Percentiles rank a stretch among this genome's conserved stretches.
phyloP scores from a whole-genome alignment of 257 asterid species.

The Agastache rugosa region DNA sequence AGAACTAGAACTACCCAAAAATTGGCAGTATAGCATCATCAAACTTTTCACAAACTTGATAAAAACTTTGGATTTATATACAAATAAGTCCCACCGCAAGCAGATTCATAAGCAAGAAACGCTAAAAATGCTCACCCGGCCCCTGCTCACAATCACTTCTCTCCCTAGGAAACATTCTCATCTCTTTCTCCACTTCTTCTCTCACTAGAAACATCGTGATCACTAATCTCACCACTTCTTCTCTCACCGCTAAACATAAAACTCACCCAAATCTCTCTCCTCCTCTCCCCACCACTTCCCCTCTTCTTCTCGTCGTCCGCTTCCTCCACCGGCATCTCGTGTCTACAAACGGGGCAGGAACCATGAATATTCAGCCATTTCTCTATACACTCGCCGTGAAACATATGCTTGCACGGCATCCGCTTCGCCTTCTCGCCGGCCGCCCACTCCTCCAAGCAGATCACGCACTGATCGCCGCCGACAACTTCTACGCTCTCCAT shows the following conservation, averaged over 20 bases:
- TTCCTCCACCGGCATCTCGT: slow-evolving; percentile 71
- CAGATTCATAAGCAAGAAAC: neutral
- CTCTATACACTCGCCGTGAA: slow-evolving; percentile 64
- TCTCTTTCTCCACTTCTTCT: neutral
- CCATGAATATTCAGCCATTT: slow-evolving; percentile 78
- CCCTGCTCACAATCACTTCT: neutral
- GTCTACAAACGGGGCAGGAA: slow-evolving; percentile 81
- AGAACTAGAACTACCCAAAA: no score
- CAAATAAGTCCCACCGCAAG: slow-evolving; percentile 19
- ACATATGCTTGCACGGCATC: slow-evolving; percentile 81
- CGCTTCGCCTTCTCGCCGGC: slow-evolving; percentile 52
- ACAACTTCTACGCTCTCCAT: slow-evolving; percentile 50
- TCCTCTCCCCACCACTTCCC: slow-evolving; percentile 41
- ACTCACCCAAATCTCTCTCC: slow-evolving; percentile 62
- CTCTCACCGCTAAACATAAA: slow-evolving; percentile 36
- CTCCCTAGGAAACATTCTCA: slow-evolving; percentile 7
- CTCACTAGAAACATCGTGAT: slow-evolving; percentile 2
- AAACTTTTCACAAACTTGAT: neutral
- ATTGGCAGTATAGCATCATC: no score
- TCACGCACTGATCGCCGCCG: slow-evolving; percentile 48
- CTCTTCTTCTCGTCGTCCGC: slow-evolving; percentile 28
- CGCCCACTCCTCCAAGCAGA: slow-evolving; percentile 77
- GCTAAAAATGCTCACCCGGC: neutral
- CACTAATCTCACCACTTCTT: slow-evolving; percentile 34
- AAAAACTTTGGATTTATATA: neutral